phyloP scores from a whole-genome alignment of 2,329 filamentous ascomycete genomes.

The Fusarium brachygibbosum region DNA sequence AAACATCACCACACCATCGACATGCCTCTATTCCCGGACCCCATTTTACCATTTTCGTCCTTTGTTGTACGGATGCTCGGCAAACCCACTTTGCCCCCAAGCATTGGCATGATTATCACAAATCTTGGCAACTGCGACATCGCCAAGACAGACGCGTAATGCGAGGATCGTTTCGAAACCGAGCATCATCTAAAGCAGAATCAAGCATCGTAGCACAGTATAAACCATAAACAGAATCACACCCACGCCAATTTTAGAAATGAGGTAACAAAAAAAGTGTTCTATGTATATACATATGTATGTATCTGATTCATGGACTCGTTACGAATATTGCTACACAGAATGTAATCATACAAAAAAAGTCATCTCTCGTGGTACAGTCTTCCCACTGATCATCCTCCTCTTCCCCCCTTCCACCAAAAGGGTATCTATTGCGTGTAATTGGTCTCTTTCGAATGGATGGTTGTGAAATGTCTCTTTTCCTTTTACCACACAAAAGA shows the following conservation, averaged over 20 bases:
- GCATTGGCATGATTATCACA: conserved; percentile 16
- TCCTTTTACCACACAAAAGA: conserved; percentile 34
- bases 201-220: background rate
- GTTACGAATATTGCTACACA: conserved; percentile 40
- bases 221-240: background rate
- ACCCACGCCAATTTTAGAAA: conserved; percentile 24
- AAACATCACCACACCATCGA: background rate
- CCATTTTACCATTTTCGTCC: background rate
- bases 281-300: conserved; percentile 10
- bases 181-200: background rate
- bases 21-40: conserved; percentile 22
- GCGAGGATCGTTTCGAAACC: conserved; percentile 6
- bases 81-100: conserved; percentile 24
- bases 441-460: conserved; percentile 1
- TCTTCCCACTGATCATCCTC: conserved; percentile 24
- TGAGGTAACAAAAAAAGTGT: background rate
- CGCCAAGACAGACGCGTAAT: conserved; percentile 29
- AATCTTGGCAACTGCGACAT: conserved; percentile 32
- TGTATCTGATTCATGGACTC: conserved; percentile 40
- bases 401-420: background rate
- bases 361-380: conserved; percentile 26
- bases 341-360: conserved; percentile 35
- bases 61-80: conserved; percentile 31
- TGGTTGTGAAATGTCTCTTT: conserved; percentile 13
- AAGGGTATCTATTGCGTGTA: conserved; percentile 14